Conservation (phyloP, 176 grass and related monocot genomes). For the Tuctoria greenei region DNA sequence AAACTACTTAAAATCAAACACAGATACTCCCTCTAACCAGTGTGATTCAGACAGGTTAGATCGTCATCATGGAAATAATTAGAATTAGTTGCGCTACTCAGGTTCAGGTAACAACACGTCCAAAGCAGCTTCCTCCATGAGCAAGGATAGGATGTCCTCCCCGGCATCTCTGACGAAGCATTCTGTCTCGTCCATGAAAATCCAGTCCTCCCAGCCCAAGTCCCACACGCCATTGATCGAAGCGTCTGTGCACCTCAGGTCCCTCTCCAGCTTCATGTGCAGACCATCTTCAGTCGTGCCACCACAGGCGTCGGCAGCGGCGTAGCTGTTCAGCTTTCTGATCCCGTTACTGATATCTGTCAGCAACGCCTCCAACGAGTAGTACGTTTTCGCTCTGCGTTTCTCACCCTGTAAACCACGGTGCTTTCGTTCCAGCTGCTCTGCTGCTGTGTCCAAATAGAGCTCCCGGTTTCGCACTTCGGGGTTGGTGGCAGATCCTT, state of each 20-base stretch:
- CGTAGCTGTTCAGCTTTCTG: conserved; percentile 43
- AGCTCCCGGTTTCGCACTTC: conserved; percentile 37
- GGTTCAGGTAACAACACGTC: conserved; percentile 25
- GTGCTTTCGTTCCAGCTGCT: conserved; percentile 57
- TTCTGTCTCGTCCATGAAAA: conserved; percentile 63
- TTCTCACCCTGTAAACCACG: conserved; percentile 2
- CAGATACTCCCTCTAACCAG: background rate
- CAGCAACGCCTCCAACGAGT: conserved; percentile 53
- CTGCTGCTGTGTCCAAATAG: conserved; percentile 45
- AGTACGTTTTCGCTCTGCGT: conserved; percentile 26
- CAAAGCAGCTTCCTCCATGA: conserved; percentile 57
- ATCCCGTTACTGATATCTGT: conserved; percentile 38
- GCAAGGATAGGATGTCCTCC: conserved; percentile 44
- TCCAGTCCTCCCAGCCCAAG: conserved; percentile 63
- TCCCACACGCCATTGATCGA: conserved; percentile 59
- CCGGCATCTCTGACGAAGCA: conserved; percentile 40
- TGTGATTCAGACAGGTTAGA: background rate
- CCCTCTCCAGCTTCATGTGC: conserved; percentile 69
- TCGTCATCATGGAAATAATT: background rate
- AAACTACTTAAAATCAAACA: background rate
- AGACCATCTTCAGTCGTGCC: conserved; percentile 36
- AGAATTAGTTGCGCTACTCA: no score
- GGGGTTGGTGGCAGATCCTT: conserved; percentile 4
- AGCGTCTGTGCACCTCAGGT: conserved; percentile 45
- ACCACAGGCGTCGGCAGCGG: background rate